Conservation (phyloP, 1,139 yeast genomes). For the Candida sp. region DNA sequence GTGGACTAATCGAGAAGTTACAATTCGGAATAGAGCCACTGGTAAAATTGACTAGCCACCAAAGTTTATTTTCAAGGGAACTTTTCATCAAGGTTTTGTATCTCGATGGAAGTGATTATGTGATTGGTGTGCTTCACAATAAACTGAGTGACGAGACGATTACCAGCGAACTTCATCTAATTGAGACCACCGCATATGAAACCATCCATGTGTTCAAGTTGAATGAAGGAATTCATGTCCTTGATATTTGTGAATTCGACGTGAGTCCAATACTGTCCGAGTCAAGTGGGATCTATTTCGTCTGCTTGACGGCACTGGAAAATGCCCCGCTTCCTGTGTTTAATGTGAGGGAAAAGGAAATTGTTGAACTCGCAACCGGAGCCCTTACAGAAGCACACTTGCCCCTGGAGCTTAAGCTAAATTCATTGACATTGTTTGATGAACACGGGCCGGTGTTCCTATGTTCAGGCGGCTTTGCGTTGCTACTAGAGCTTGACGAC, state of each 20-base stretch:
- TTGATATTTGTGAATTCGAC: conserved; percentile 8
- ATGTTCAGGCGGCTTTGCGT: neutral
- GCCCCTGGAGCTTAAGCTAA: neutral
- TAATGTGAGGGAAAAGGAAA: neutral
- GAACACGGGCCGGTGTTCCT: conserved; percentile 1
- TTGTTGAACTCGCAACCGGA: neutral
- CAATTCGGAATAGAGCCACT: neutral
- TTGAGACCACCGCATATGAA: conserved; percentile 5
- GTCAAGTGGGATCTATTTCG: neutral
- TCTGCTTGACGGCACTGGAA: conserved; percentile 3
- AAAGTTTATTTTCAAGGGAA: conserved; percentile 7
- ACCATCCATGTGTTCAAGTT: neutral
- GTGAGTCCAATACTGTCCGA: neutral
- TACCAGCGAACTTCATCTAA: conserved; percentile 6
- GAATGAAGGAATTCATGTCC: conserved; percentile 5
- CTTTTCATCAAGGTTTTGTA: conserved; percentile 9
- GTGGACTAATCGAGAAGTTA: conserved; percentile 2
- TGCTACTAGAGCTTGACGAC: neutral
- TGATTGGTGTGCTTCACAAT: conserved; percentile 8
- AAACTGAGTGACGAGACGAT: neutral
- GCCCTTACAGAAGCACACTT: neutral
- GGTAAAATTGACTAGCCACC: neutral
- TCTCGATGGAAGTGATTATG: conserved; percentile 2
- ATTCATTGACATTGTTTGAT: neutral
- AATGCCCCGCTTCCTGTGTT: conserved; percentile 5